Percentiles rank a stretch among this genome's conserved stretches.
These are phyloP conservation scores for Trypanosoma cruzi DNA, from an alignment of 208 protist species.

Conservation along the genomic window DNA sequence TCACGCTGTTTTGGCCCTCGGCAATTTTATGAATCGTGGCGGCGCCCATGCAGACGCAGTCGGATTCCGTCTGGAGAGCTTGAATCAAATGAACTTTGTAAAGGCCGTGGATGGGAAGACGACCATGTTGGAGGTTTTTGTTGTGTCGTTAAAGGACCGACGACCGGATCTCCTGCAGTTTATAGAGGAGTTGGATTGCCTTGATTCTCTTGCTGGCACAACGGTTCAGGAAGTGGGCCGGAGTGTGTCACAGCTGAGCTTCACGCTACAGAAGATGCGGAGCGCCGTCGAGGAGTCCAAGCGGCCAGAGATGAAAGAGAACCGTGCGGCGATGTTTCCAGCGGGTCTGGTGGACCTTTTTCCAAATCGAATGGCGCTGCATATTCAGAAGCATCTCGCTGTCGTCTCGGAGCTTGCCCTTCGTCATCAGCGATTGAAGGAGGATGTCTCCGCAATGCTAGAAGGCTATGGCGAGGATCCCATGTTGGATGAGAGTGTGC, in stretches of 20 bases:
- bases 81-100: conserved; percentile 70
- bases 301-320: conserved; percentile 38
- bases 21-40: conserved; percentile 78
- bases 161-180: conserved; percentile 47
- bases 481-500: conserved; percentile 50
- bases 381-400: conserved; percentile 36
- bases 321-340: conserved; percentile 31
- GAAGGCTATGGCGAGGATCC: conserved; percentile 77
- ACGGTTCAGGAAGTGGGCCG: conserved; percentile 61
- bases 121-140: conserved; percentile 69
- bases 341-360: conserved; percentile 39
- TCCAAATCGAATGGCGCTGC: conserved; percentile 34
- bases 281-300: conserved; percentile 60
- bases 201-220: conserved; percentile 15
- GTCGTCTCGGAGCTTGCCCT: conserved; percentile 53
- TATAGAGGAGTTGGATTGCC: conserved; percentile 49
- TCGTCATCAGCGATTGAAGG: conserved; percentile 62
- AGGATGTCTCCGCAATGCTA: conserved; percentile 68
- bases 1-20: conserved; percentile 50
- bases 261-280: conserved; percentile 76
- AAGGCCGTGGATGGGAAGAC: conserved; percentile 76
- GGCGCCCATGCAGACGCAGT: conserved; percentile 61
- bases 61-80: conserved; percentile 74
- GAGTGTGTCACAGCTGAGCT: conserved; percentile 63
- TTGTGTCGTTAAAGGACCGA: conserved; percentile 48